Percentiles rank a stretch among this genome's conserved stretches.
Evolutionary conservation across 805 yeast genomes (phyloP).

Genomic region (Saccharomycopsis oosterbeekiorum): DNA sequence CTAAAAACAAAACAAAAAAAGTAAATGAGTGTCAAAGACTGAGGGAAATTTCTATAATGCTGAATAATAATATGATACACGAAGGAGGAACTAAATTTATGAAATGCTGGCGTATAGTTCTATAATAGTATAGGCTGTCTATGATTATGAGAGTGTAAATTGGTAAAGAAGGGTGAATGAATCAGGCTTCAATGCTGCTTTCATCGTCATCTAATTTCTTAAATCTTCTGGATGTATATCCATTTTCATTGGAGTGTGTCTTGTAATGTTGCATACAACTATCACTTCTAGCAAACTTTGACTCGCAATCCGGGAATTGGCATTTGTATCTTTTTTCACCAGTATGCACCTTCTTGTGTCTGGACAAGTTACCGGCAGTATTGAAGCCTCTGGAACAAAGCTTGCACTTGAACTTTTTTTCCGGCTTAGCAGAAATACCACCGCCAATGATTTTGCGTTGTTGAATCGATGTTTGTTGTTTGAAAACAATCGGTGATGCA

Average conservation of each 20-base stretch:
- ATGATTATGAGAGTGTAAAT: neutral
- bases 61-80: neutral
- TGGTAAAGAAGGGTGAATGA: neutral
- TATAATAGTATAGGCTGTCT: neutral
- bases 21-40: neutral
- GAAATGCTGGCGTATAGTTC: neutral
- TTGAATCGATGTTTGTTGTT: neutral
- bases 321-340: slow-evolving; percentile 65
- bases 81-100: neutral
- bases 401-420: slow-evolving; percentile 18
- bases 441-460: neutral
- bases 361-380: slow-evolving; percentile 64
- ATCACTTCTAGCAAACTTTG: slow-evolving; percentile 19
- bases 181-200: neutral
- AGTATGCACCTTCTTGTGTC: slow-evolving; percentile 66
- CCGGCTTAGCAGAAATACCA: slow-evolving; percentile 1
- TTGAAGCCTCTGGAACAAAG: slow-evolving; percentile 47
- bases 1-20: neutral
- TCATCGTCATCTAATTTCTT: slow-evolving; percentile 8
- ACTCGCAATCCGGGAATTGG: slow-evolving; percentile 42
- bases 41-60: neutral
- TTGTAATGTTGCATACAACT: slow-evolving; percentile 20
- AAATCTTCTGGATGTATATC: slow-evolving; percentile 18
- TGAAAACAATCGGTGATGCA: neutral
- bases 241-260: slow-evolving; percentile 19